Evolutionary conservation across 108 stramenopile genomes (phyloP), one percentile per base, ranked within the genome.

Genomic region (Cyclotella kingstonii): DNA sequence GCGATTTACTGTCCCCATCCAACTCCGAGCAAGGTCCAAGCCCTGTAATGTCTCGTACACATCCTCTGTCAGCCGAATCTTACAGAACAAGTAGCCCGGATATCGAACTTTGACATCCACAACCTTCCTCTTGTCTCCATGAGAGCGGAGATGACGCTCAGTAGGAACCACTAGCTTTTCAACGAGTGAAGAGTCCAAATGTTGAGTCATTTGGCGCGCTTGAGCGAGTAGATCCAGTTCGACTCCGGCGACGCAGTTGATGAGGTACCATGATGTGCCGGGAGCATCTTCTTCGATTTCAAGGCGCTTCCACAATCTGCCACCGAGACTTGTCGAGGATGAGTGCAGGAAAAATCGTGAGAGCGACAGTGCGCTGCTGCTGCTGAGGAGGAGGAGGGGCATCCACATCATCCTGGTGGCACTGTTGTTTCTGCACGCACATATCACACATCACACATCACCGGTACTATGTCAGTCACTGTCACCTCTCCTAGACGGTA

Each of bases 1-100:
- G 3, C 78, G 63, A 53, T 89, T 84, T 19, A 91, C 77, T 14
- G 90, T 91, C 19, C 90, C 90, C 87, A 91, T 89, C 87, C 87
- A 91, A 49, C 84, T 85, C 17, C 90, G 74, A 23, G 80, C 79
- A 49, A 86, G 58, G 55, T 86, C 86, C 53, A 91, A 53, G 21
- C 66, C 66, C 70, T 87, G 86, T 59, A 93, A 70, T 10, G 83
- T 70, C 34, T 86, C 85, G 45, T 88, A 89, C 3, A 80, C 82
- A 40, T 84, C 82, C 28, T 66, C 67, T 28, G 71, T 74, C 11
- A 87, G 45, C 23, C 84, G 69, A 11, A 93, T 74, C 58, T 88
- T 93, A 47, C 78, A 88, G 70, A 90, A 93, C 35, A 89, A 80
- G 51, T 89, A 90, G 19, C 91, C 91, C n/a, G 74, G 86, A 69